Evolutionary conservation across 257 asterid species (phyloP).

Genomic region (Solanum bulbocastanum): DNA sequence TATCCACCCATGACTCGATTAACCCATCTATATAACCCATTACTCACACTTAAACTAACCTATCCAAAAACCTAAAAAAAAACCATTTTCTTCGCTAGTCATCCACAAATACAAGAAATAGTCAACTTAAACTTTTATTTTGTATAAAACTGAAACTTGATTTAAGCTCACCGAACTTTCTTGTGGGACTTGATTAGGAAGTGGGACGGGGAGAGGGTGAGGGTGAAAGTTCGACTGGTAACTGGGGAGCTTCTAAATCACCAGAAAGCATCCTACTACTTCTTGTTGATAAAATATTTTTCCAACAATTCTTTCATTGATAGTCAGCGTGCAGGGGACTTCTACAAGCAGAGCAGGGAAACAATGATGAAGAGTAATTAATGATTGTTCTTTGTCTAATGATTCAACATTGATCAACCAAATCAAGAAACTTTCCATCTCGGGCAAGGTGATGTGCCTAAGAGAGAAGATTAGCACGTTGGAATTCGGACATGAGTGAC

Average conservation of each 20-base stretch:
- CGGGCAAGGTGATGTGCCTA: constrained; percentile 94
- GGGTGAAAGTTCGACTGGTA: constrained; percentile 74
- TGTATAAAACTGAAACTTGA: not conserved
- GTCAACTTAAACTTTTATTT: constrained; percentile 4
- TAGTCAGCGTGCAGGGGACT: constrained; percentile 61
- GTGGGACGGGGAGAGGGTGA: constrained; percentile 39
- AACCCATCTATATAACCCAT: too few relatives aligned
- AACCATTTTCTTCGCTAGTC: not conserved
- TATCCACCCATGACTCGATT: too few relatives aligned
- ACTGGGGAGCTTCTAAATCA: constrained; percentile 52
- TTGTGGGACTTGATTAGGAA: constrained; percentile 48
- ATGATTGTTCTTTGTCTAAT: constrained; percentile 53
- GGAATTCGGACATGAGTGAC: constrained; percentile 84
- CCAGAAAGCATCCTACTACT: constrained; percentile 72
- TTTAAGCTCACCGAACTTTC: constrained; percentile 52
- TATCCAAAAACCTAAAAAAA: too few relatives aligned
- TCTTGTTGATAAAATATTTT: constrained; percentile 4
- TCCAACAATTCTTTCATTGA: constrained; percentile 39
- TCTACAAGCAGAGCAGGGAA: constrained; percentile 79
- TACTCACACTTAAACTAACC: too few relatives aligned
- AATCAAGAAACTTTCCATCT: constrained; percentile 75
- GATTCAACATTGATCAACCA: constrained; percentile 60
- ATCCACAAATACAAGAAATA: constrained; percentile 12
- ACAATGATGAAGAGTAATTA: constrained; percentile 53
- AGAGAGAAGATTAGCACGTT: constrained; percentile 75